Conservation (phyloP, 176 grass and related monocot species). For the Saccharum spontaneum region DNA sequence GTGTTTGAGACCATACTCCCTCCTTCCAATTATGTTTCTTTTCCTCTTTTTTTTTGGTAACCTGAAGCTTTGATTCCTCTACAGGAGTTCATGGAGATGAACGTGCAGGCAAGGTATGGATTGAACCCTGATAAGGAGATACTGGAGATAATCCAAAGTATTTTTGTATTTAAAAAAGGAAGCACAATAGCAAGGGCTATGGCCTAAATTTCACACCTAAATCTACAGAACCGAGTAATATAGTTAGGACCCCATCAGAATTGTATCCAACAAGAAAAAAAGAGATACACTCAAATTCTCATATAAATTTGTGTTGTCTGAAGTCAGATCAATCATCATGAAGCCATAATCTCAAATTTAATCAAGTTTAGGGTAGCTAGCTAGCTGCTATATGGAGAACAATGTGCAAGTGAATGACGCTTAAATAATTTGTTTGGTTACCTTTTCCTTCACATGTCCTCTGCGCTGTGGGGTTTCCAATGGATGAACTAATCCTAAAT, state of each 20-base stretch:
- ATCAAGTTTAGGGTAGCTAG: background rate
- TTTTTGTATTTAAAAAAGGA: background rate
- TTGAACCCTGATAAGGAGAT: constrained; percentile 61
- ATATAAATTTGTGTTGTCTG: background rate
- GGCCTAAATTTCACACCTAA: background rate
- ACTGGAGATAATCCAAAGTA: constrained; percentile 29
- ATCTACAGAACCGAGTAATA: background rate
- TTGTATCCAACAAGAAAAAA: background rate
- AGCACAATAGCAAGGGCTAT: background rate
- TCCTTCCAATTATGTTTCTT: too few species aligned
- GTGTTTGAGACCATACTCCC: too few species aligned
- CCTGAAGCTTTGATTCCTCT: constrained; percentile 81
- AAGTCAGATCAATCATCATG: background rate
- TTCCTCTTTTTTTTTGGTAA: background rate
- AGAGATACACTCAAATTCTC: background rate
- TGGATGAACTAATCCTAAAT: too few species aligned
- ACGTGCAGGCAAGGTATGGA: constrained; percentile 55
- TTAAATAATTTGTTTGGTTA: too few species aligned
- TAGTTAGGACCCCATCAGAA: background rate
- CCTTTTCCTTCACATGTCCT: too few species aligned
- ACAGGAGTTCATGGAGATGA: constrained; percentile 76
- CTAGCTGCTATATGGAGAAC: background rate
- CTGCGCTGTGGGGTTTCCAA: too few species aligned
- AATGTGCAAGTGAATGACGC: too few species aligned
- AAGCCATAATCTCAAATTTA: background rate